Base-by-base conservation (phyloP, 164 flowering plant genomes). In the Umbellularia californica region DNA sequence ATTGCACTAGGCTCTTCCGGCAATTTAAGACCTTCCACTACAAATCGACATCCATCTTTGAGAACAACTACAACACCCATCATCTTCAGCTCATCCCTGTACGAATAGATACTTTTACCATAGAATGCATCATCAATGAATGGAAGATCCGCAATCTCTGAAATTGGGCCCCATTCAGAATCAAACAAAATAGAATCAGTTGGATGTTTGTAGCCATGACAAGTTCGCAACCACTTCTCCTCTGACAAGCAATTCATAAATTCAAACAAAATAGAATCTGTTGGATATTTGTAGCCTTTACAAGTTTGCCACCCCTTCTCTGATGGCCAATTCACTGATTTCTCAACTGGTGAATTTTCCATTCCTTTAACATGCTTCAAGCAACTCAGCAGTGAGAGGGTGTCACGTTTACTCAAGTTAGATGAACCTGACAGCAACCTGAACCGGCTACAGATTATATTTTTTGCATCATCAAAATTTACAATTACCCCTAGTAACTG, bases 141-240 rank as follows among this genome's bases (percentile, higher is more conserved):
- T 50, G 84, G 84, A 68, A 80, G 75, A 73, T 77, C 77, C 5
- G 74, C 77, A 73, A 75, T 58, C 19, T 15, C 58, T 13, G 75
- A 71, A 2, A 79, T 68, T 0, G 75, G 14, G 25, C 28, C 76
- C 84, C 79, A 82, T 47, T 58, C 65, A 3, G 68, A 47, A 68
- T 71, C 72, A 47, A 71, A 75, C 17, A 76, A 27, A 19, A 78
- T 65, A 17, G 79, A 76, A 15, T 76, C 28, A 2, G 67, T 51
- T 0, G 92, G 89, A 74, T 81, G 47, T 72, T 64, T 79, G 68
- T 84, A 87, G 51, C 90, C 95, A n/a, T 50, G 58, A 2, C 20
- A 5, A 23, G 72, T 70, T 14, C 23, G 50, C n/a, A 70, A 52
- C 72, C 72, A 70, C 10, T 24, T 50, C 28, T 10, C 60, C 1